phyloP scores from a whole-genome alignment of 768 basidiomycete genomes.

The Phanerodontia chrysosporium region DNA sequence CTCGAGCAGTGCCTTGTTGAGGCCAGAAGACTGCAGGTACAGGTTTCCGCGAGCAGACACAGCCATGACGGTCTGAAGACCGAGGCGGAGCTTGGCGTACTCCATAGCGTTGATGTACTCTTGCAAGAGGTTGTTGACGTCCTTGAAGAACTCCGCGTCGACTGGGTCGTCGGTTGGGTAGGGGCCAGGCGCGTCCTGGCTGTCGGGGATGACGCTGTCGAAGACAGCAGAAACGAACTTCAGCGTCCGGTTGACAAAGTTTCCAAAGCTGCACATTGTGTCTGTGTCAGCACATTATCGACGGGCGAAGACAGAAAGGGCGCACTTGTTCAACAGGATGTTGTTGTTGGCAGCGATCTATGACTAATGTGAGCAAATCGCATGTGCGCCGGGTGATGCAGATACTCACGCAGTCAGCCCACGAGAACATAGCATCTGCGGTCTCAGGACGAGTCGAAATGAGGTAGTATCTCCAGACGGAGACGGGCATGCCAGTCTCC shows the following conservation, averaged over 20 bases:
- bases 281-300: background rate
- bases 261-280: constrained; percentile 67
- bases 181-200: constrained; percentile 64
- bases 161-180: constrained; percentile 60
- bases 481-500: constrained; percentile 89
- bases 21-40: constrained; percentile 89
- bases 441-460: constrained; percentile 91
- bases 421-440: constrained; percentile 93
- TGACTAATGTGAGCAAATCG: background rate
- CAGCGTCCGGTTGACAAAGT: constrained; percentile 92
- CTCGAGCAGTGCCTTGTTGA: constrained; percentile 85
- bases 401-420: constrained; percentile 81
- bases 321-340: constrained; percentile 88
- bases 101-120: constrained; percentile 90
- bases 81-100: constrained; percentile 81
- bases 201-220: constrained; percentile 63
- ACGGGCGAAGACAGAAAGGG: background rate
- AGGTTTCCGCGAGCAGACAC: constrained; percentile 86
- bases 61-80: constrained; percentile 85
- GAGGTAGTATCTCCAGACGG: constrained; percentile 97
- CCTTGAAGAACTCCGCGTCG: constrained; percentile 73
- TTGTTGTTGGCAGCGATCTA: constrained; percentile 92
- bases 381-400: background rate
- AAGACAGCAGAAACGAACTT: constrained; percentile 92
- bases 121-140: constrained; percentile 73